phyloP scores from a whole-genome alignment of 805 yeast genomes.

The Tetrapisispora taiwanensis region DNA sequence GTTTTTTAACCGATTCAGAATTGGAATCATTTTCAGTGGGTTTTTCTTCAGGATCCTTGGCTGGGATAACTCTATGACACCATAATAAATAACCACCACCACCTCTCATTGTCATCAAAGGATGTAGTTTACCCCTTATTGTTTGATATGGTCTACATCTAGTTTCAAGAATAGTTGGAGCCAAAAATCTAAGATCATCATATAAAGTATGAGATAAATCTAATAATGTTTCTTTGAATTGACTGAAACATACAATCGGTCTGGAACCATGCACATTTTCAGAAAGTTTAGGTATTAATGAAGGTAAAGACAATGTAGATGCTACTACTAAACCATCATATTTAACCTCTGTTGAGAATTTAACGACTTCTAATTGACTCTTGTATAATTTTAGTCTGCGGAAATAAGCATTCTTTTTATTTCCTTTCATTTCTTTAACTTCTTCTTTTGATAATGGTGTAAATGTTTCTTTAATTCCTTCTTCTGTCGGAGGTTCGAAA shows the following conservation, averaged over 20 bases:
- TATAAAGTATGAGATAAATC: slow-evolving; percentile 58
- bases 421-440: slow-evolving; percentile 44
- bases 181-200: slow-evolving; percentile 60
- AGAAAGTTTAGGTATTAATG: slow-evolving; percentile 51
- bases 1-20: slow-evolving; percentile 7
- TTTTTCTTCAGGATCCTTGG: slow-evolving; percentile 12
- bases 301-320: slow-evolving; percentile 59
- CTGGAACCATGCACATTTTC: slow-evolving; percentile 73
- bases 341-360: slow-evolving; percentile 38
- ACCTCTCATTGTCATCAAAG: slow-evolving; percentile 85
- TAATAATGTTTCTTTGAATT: slow-evolving; percentile 68
- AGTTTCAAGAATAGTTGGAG: slow-evolving; percentile 75
- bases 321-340: slow-evolving; percentile 73
- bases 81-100: slow-evolving; percentile 82
- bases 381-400: slow-evolving; percentile 47
- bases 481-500: slow-evolving; percentile 55
- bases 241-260: slow-evolving; percentile 74
- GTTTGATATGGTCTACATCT: slow-evolving; percentile 84
- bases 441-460: slow-evolving; percentile 38
- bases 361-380: slow-evolving; percentile 35
- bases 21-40: not conserved
- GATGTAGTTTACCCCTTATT: slow-evolving; percentile 88
- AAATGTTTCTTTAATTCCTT: slow-evolving; percentile 36
- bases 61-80: slow-evolving; percentile 72
- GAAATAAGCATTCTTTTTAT: slow-evolving; percentile 55